Evolutionary conservation across 2,329 filamentous ascomycete species (phyloP), one percentile per base, ranked within the genome.

Genomic region (Fusarium subglutinans): DNA sequence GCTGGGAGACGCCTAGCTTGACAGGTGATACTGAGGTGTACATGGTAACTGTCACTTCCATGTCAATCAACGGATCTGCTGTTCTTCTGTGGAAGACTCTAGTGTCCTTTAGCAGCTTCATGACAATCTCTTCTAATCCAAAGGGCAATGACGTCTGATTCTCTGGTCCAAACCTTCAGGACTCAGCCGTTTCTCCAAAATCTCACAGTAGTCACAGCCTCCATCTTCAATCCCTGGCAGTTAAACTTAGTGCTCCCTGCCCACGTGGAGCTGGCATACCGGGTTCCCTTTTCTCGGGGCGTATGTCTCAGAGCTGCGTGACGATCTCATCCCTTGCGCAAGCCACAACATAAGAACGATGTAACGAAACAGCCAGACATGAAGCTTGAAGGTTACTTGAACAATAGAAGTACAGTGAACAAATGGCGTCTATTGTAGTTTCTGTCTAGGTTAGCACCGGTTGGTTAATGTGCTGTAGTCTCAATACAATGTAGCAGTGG

Each of bases 191-290:
- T 28, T 48, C 45, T 17, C 22, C 17, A n/a, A n/a, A 3, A 53
- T 30, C 20, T 43, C n/a, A 38, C 12, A 26, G 35, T 28, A 55
- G 51, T 40, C 26, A 14, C 35, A 57, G 15, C 28, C n/a, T 44
- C 28, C 45, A 44, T 37, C 28, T 38, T 63, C n/a, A 40, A 60
- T 59, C 30, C 58, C 54, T 58, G 33, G 24, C 15, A 45, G 35
- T 43, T 28, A 20, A 12, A 30, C 68, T 30, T 59, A 54, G 59
- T 70, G 22, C 48, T 30, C 59, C 44, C 37, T 56, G 50, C n/a
- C 71, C 70, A 73, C 71, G 70, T 73, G 71, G 71, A 35, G 20
- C 24, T 72, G 57, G 22, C 61, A 74, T 74, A 56, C 38, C 40
- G 47, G 33, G 28, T 44, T 74, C 24, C 66, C 66, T 53, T 26